phyloP scores from a whole-genome alignment of 257 asterid species.

The Buddleja alternifolia region DNA sequence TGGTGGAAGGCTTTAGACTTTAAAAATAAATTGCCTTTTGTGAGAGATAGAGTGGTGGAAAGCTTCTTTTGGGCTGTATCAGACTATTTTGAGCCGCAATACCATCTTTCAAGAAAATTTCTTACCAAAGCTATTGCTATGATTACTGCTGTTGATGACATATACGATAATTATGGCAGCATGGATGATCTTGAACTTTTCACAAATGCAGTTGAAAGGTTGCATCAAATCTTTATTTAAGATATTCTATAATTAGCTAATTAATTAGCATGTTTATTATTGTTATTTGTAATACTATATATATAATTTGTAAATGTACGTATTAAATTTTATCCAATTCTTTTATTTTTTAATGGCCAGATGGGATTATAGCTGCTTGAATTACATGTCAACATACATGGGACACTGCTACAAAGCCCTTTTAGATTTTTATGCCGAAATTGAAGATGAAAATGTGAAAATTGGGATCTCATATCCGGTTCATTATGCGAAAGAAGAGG shows the following conservation, averaged over 20 bases:
- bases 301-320: too few relatives aligned
- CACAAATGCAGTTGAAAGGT: conserved; percentile 32
- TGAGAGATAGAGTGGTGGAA: too few relatives aligned
- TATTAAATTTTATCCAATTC: too few relatives aligned
- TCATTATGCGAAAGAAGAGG: conserved; percentile 37
- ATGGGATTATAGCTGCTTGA: conserved; percentile 26
- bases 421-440: conserved; percentile 24
- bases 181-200: conserved; percentile 32
- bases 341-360: neutral
- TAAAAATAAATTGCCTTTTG: conserved; percentile 6
- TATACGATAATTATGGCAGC: neutral
- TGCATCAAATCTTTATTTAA: neutral
- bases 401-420: conserved; percentile 21
- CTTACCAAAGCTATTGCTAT: conserved; percentile 19
- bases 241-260: too few relatives aligned
- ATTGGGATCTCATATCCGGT: conserved; percentile 24
- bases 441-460: conserved; percentile 28
- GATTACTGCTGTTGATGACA: conserved; percentile 26
- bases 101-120: conserved; percentile 25
- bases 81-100: too few relatives aligned
- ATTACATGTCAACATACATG: conserved; percentile 28
- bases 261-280: too few relatives aligned
- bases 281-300: too few relatives aligned
- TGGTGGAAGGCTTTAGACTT: conserved; percentile 36
- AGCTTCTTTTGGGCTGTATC: too few relatives aligned